Evolutionary conservation across 257 asterid genomes (phyloP), one percentile per base, ranked within the genome.

Genomic region (Ehretia macrophylla): DNA sequence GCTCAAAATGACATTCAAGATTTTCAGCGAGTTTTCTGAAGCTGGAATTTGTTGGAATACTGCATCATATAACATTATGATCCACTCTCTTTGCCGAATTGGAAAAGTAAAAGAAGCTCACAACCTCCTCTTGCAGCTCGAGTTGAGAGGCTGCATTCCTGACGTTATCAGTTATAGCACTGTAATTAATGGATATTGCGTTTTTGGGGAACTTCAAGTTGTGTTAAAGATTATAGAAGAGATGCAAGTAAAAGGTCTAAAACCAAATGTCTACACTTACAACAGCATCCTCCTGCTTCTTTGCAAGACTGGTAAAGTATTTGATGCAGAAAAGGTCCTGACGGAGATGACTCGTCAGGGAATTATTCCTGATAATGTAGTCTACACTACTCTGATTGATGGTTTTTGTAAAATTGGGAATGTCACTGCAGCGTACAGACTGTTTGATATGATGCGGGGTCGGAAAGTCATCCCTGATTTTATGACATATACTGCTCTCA

Each of bases 121-220:
- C 68, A 72, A 53, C 63, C 60, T 88, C 52, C 90, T 92, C 59
- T 44, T 86, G 64, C 80, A 78, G 73, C 82, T 92, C 88, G 94
- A 79, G 61, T 75, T 65, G 37, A 67, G 85, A 69, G 99, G 96
- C 22, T 86, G 83, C 61, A n/a, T 58, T 59, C 95, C 99, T 44
- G 96, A 89, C 79, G 71, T 76, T 65, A 78, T 86, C 67, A 89
- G 97, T 79, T 85, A 83, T 73, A 92, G 90, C 72, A 86, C 95
- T 46, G 68, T 92, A 55, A 79, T 89, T 59, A 75, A 81, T 71
- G 99, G 97, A 59, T 92, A 92, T 67, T 79, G 90, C 70, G 71
- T 55, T 42, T 60, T 73, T 32, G 89, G 83, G 70, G 85, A 84
- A 49, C 84, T 88, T 68, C 75, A 65, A 35, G 19, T 50, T 21